These are phyloP conservation scores for Neocallimastix lanati DNA, from an alignment of 192 early-diverging fungal species.

Conservation along the genomic window DNA sequence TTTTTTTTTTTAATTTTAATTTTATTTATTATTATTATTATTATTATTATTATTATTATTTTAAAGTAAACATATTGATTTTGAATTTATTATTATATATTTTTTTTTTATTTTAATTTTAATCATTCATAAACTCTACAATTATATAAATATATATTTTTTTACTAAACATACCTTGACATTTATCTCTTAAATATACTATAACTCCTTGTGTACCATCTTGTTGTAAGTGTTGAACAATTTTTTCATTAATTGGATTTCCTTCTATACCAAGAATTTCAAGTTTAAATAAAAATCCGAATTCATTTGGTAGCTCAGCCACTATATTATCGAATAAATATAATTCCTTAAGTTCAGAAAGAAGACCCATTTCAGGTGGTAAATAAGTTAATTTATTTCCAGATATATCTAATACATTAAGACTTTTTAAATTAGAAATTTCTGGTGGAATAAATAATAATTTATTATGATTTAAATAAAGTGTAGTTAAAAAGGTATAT, in stretches of 20 bases:
- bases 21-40: no score
- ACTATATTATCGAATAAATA: conserved; percentile 82
- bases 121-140: no score
- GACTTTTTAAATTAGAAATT: conserved; percentile 39
- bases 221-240: conserved; percentile 63
- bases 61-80: no score
- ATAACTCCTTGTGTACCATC: conserved; percentile 71
- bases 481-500: conserved; percentile 71
- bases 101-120: no score
- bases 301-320: conserved; percentile 65
- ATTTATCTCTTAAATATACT: conserved; percentile 69
- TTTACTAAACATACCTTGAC: conserved; percentile 32
- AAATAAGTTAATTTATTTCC: conserved; percentile 68
- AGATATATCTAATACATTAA: conserved; percentile 66
- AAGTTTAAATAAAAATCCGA: conserved; percentile 75
- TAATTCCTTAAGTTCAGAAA: conserved; percentile 63
- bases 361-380: conserved; percentile 75
- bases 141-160: no score
- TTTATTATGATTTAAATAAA: conserved; percentile 94
- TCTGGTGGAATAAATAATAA: conserved; percentile 55
- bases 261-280: conserved; percentile 86
- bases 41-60: no score
- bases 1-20: no score
- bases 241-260: conserved; percentile 71
- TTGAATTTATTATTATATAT: no score